A percentile compares a stretch with the other conserved stretches of the same genome.
phyloP scores from a whole-genome alignment of 1,284 basidiomycete genomes.

The Rhodotorula sp. region DNA sequence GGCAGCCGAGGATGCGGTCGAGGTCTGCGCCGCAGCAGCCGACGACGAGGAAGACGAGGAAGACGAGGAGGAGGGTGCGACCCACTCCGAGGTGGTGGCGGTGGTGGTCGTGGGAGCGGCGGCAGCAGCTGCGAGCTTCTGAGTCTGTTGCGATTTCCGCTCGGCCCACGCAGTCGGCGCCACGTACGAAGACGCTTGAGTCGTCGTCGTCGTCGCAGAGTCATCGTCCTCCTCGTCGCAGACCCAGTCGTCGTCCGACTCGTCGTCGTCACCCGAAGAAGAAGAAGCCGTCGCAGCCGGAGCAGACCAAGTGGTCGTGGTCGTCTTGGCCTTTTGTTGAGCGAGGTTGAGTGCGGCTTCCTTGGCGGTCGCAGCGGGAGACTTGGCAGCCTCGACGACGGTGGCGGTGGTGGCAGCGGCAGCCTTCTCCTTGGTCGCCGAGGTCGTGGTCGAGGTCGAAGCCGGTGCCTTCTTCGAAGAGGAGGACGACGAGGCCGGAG shows the following conservation, averaged over 20 bases:
- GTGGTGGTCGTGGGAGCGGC: conserved; percentile 4
- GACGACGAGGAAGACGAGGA: not conserved
- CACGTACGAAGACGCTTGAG: not conserved
- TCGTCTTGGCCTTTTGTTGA: not conserved
- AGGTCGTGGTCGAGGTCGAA: not conserved
- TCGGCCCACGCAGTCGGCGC: not conserved
- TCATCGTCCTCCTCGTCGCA: conserved; percentile 31
- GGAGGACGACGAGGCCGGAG: not conserved
- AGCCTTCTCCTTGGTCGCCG: not conserved
- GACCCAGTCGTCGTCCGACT: conserved; percentile 27
- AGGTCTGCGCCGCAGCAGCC: not conserved
- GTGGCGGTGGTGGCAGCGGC: not conserved
- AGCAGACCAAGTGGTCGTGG: not conserved
- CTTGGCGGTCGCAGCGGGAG: not conserved
- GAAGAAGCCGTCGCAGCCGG: conserved; percentile 5
- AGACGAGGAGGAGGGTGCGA: not conserved
- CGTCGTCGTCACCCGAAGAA: conserved; percentile 11
- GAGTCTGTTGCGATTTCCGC: too few species aligned
- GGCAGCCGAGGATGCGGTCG: not conserved
- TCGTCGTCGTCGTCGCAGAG: not conserved
- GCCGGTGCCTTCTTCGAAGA: not conserved
- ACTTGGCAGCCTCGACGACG: not conserved
- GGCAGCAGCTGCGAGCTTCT: conserved; percentile 3
- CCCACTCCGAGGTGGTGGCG: not conserved
- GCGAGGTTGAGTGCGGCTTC: conserved; percentile 6